Conservation (phyloP, 2,329 filamentous ascomycete species). For the Neocatenulostroma microsporum region DNA sequence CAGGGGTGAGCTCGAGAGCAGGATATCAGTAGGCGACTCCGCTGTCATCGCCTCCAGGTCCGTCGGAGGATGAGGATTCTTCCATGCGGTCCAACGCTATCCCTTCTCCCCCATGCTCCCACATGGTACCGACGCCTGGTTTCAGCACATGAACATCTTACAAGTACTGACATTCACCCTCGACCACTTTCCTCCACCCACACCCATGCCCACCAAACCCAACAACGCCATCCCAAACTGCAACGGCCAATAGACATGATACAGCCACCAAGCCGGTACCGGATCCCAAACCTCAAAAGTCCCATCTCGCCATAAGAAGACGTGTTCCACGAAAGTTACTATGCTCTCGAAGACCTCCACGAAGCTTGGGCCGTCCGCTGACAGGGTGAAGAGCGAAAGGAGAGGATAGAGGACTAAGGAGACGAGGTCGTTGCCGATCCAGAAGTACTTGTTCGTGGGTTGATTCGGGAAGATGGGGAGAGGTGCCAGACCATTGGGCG, state of each 20-base stretch:
- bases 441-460: conserved; percentile 44
- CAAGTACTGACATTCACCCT: conserved; percentile 61
- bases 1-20: no score
- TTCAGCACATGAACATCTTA: conserved; percentile 46
- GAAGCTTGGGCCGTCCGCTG: conserved; percentile 17
- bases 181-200: conserved; percentile 49
- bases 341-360: conserved; percentile 21
- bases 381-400: conserved; percentile 29
- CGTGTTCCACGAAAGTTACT: conserved; percentile 33
- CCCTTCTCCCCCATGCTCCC: no score
- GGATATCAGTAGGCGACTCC: no score
- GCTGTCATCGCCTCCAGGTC: no score
- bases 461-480: conserved; percentile 9
- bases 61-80: no score
- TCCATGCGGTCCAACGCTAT: no score
- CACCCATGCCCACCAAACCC: not conserved
- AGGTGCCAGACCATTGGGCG: conserved; percentile 12
- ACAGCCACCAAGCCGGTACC: conserved; percentile 44
- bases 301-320: conserved; percentile 44
- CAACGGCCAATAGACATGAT: conserved; percentile 47
- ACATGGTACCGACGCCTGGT: no score
- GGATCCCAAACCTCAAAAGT: conserved; percentile 45
- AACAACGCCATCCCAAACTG: conserved; percentile 42
- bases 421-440: conserved; percentile 60
- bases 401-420: conserved; percentile 45